Percentiles rank a stretch among this genome's conserved stretches.
These are phyloP conservation scores for Pichia deserticola DNA, from an alignment of 805 yeast genomes.

Conservation along the genomic window DNA sequence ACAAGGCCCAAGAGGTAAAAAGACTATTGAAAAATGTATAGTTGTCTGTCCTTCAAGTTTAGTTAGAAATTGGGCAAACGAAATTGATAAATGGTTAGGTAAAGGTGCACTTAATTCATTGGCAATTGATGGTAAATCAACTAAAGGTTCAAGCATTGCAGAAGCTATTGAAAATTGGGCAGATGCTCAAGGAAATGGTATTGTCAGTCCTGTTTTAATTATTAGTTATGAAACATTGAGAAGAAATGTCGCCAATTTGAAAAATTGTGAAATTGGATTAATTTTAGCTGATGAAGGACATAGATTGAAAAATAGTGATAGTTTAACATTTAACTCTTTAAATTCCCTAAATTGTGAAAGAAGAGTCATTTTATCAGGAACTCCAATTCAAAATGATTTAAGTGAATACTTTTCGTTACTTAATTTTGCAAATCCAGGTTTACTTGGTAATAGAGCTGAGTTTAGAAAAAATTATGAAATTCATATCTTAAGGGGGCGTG, in stretches of 20 bases:
- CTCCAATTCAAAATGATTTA: conserved; percentile 93
- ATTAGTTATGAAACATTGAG: conserved; percentile 92
- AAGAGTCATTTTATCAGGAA: conserved; percentile 89
- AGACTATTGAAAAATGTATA: conserved; percentile 80
- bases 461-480: conserved; percentile 80
- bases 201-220: conserved; percentile 88
- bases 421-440: conserved; percentile 91
- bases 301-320: conserved; percentile 80
- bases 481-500: conserved; percentile 77
- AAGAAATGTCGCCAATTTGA: conserved; percentile 69
- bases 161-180: conserved; percentile 77
- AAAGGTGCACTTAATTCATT: conserved; percentile 82
- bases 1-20: conserved; percentile 81
- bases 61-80: conserved; percentile 97
- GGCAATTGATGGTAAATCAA: conserved; percentile 86
- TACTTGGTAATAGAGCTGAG: conserved; percentile 75
- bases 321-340: conserved; percentile 81
- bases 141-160: conserved; percentile 62
- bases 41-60: conserved; percentile 93
- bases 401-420: conserved; percentile 88
- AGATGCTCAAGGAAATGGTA: conserved; percentile 74
- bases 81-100: conserved; percentile 90
- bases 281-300: conserved; percentile 85
- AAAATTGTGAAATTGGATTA: conserved; percentile 75
- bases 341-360: conserved; percentile 79